Conservation (phyloP, 1,284 basidiomycete genomes). For the Sparassis latifolia region DNA sequence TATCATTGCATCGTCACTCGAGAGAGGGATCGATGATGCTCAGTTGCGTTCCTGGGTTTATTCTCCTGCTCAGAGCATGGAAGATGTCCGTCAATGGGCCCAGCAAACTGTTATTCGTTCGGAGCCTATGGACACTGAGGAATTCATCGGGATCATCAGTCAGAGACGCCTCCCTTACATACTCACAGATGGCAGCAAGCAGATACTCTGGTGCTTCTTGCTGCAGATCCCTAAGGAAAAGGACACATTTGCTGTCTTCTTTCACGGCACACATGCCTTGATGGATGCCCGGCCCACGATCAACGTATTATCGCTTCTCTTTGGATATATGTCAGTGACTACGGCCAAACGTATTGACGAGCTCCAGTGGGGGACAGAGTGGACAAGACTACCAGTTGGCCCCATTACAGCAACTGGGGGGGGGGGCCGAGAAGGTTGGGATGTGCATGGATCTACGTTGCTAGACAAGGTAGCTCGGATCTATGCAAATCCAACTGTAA, state of each 20-base stretch:
- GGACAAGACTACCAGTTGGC: neutral
- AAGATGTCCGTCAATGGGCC: neutral
- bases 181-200: neutral
- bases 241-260: neutral
- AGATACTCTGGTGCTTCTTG: neutral
- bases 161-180: neutral
- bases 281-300: neutral
- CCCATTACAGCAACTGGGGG: slow-evolving; percentile 1
- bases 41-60: no score
- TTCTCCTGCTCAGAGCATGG: no score
- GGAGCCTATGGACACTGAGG: neutral
- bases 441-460: neutral
- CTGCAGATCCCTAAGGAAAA: neutral
- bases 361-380: neutral
- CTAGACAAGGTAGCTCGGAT: neutral
- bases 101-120: neutral
- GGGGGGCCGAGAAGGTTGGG: neutral
- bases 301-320: slow-evolving; percentile 1
- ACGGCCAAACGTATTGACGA: neutral
- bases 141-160: neutral
- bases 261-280: neutral
- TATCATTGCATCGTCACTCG: no score
- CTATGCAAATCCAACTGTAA: no score
- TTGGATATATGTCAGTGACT: neutral
- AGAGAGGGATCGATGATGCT: no score